Percentiles rank a stretch among this genome's conserved stretches.
Conservation (phyloP, 352 stramenopile species). For the Phytophthora aleatoria region DNA sequence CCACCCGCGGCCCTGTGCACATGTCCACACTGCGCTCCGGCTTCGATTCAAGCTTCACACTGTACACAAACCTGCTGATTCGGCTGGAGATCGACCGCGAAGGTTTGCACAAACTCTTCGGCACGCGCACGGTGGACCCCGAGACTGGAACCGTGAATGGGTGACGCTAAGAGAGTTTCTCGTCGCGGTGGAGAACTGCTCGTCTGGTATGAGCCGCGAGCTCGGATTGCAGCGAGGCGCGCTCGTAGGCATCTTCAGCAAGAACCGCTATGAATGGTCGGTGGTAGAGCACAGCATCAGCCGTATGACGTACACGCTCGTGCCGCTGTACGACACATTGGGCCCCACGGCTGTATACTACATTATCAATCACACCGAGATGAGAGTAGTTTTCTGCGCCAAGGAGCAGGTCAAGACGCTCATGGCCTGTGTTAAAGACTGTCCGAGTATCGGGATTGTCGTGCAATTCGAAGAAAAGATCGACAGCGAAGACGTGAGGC, state of each 20-base stretch:
- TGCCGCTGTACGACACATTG: slow-evolving; percentile 85
- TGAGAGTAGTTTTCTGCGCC: slow-evolving; percentile 75
- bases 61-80: slow-evolving; percentile 64
- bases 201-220: slow-evolving; percentile 46
- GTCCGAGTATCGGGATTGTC: slow-evolving; percentile 55
- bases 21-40: slow-evolving; percentile 31
- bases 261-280: slow-evolving; percentile 82
- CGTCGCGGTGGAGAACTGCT: slow-evolving; percentile 45
- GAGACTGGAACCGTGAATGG: slow-evolving; percentile 48
- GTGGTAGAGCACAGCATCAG: slow-evolving; percentile 75
- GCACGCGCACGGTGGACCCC: slow-evolving; percentile 48
- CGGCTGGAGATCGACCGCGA: slow-evolving; percentile 47
- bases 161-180: slow-evolving; percentile 69
- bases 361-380: slow-evolving; percentile 79
- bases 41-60: slow-evolving; percentile 53
- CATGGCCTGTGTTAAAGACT: slow-evolving; percentile 56
- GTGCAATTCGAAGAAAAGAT: slow-evolving; percentile 69
- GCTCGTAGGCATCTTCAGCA: slow-evolving; percentile 75
- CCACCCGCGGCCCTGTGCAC: slow-evolving; percentile 37
- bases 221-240: slow-evolving; percentile 49
- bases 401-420: slow-evolving; percentile 68
- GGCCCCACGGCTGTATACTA: slow-evolving; percentile 69
- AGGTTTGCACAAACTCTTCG: slow-evolving; percentile 59
- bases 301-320: slow-evolving; percentile 71
- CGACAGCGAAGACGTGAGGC: slow-evolving; percentile 40